Base-by-base conservation (phyloP, 768 basidiomycete genomes). In the Lactarius vividus region DNA sequence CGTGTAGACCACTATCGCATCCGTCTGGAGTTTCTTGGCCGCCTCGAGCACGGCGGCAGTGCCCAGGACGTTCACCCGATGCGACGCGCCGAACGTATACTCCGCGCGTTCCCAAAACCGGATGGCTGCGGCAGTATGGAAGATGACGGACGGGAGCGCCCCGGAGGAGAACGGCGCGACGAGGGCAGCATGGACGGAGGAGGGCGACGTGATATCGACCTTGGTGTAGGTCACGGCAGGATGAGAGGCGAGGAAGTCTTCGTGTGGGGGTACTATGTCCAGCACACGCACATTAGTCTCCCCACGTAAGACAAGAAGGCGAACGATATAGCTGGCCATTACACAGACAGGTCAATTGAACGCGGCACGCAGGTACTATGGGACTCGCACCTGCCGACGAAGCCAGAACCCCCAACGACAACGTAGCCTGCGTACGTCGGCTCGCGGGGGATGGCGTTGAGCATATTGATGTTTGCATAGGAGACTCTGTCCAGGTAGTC, bases 1-100 rank as follows among this genome's bases (percentile, higher is more conserved):
- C 59, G 84, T 80, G 72, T 80, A 80, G 53, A 84, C 81, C 59
- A 85, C 74, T 59, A 80, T 78, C 28, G 69, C 69, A 31, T 81
- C 80, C 29, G 16, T 49, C 20, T 73, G 72, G 58, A 73, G 67
- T 42, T 74, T 71, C 20, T 76, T 65, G 57, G 78, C 79, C 13
- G 79, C 78, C 7, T 76, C 74, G 49, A 85, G 74, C 61, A 84
- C 70, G 9, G 78, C 80, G 29, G 73, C 70, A 2, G 83, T 84
- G 2, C 82, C 83, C 26, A 77, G 68, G 20, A 85, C 82, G 71
- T 84, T 85, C 69, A 85, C 82, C 46, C 78, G 77, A 40, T 70
- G 58, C n/a, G 71, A 70, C 1, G 63, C 52, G 4, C 44, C 49
- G 62, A 69, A 71, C 2, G 70, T 59, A 29, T 72, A 73, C 4